These are phyloP conservation scores for Suillus tomentosus DNA, from an alignment of 768 basidiomycete species.

Conservation along the genomic window DNA sequence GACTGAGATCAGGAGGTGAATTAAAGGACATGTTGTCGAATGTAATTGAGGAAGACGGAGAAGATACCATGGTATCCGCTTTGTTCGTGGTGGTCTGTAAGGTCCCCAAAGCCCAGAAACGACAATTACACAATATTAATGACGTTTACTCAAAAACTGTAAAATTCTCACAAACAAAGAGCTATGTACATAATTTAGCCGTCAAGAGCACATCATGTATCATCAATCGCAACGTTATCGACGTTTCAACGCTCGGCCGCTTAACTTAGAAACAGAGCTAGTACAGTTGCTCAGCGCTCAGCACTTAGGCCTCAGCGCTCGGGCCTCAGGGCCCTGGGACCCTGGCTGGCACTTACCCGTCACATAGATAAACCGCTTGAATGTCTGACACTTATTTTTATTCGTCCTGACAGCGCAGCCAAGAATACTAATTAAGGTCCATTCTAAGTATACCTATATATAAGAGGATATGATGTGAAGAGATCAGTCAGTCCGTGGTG, in stretches of 20 bases:
- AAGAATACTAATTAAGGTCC: slow-evolving; percentile 6
- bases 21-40: slow-evolving; percentile 29
- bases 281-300: too few relatives aligned
- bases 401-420: neutral
- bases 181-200: neutral
- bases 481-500: slow-evolving; percentile 12
- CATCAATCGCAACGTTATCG: too few relatives aligned
- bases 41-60: slow-evolving; percentile 38
- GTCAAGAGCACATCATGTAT: neutral
- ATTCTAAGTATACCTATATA: slow-evolving; percentile 14
- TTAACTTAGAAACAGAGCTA: neutral
- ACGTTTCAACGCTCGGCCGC: too few relatives aligned
- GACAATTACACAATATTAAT: too few relatives aligned
- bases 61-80: slow-evolving; percentile 6
- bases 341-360: too few relatives aligned
- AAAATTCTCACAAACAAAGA: neutral
- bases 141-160: neutral
- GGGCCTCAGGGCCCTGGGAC: too few relatives aligned
- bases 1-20: slow-evolving; percentile 40
- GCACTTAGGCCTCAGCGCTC: too few relatives aligned
- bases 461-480: slow-evolving; percentile 8
- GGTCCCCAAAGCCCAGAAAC: neutral
- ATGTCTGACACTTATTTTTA: neutral
- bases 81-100: slow-evolving; percentile 14
- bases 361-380: neutral